Evolutionary conservation across 768 basidiomycete genomes (phyloP).

Genomic region (Fistulinella prunicolor): DNA sequence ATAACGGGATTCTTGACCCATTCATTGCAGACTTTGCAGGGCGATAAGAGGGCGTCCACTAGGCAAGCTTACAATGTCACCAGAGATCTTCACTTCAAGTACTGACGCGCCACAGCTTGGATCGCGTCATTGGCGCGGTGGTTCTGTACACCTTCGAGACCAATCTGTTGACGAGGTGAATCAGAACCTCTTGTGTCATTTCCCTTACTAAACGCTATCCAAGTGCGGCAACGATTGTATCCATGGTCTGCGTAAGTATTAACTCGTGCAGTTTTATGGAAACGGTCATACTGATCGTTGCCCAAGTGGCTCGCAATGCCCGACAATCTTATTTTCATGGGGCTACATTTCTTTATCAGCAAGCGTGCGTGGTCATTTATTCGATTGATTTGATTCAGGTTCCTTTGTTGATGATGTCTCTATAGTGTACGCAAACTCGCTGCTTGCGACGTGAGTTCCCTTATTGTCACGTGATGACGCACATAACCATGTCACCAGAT

Average conservation of each 20-base stretch:
- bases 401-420: not conserved
- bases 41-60: constrained; percentile 39
- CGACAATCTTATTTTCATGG: constrained; percentile 50
- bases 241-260: constrained; percentile 41
- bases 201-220: not conserved
- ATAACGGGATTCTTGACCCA: constrained; percentile 46
- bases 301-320: constrained; percentile 46
- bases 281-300: not conserved
- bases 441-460: constrained; percentile 40
- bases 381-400: not conserved
- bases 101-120: constrained; percentile 34
- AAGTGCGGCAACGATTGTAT: constrained; percentile 41
- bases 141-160: constrained; percentile 54
- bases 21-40: constrained; percentile 39
- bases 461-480: not conserved
- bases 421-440: constrained; percentile 49
- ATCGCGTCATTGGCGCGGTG: constrained; percentile 45
- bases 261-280: not conserved
- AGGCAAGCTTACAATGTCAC: constrained; percentile 23
- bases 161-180: constrained; percentile 47
- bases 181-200: not conserved
- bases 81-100: too few species aligned
- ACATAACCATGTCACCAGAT: constrained; percentile 16
- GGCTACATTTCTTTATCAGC: constrained; percentile 50
- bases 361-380: constrained; percentile 40